Conservation (phyloP, 1,284 basidiomycete species). For the Sutorius eximius region DNA sequence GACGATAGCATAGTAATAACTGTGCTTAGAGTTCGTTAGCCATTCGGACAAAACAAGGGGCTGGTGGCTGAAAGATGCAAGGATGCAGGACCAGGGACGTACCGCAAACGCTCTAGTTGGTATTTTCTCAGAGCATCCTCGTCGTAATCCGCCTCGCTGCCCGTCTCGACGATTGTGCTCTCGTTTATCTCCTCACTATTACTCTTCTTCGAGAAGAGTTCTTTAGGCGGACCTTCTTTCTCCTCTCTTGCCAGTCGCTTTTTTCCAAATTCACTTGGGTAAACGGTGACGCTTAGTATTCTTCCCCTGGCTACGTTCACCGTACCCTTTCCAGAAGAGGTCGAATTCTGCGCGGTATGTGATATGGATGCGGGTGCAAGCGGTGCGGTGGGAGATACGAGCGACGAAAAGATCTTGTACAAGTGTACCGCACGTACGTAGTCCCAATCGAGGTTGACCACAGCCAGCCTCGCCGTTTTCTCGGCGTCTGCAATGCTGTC, state of each 20-base stretch:
- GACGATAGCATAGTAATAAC: slow-evolving; percentile 96
- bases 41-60: background rate
- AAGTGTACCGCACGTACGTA: slow-evolving; percentile 89
- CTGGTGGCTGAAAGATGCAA: background rate
- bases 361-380: slow-evolving; percentile 33
- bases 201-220: slow-evolving; percentile 70
- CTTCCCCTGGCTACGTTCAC: slow-evolving; percentile 51
- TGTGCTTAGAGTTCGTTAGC: slow-evolving; percentile 35
- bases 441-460: slow-evolving; percentile 99
- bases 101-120: slow-evolving; percentile 92
- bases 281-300: slow-evolving; percentile 78
- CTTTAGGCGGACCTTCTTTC: slow-evolving; percentile 84
- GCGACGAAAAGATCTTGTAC: slow-evolving; percentile 91
- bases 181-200: slow-evolving; percentile 60
- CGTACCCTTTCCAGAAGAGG: slow-evolving; percentile 13
- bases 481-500: slow-evolving; percentile 35
- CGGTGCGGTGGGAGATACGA: slow-evolving; percentile 65
- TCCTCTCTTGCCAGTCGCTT: slow-evolving; percentile 88
- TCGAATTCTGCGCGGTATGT: background rate
- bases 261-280: slow-evolving; percentile 93
- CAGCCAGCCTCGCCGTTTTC: slow-evolving; percentile 80
- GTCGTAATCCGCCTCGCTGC: slow-evolving; percentile 75
- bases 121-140: slow-evolving; percentile 90
- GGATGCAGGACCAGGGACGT: slow-evolving; percentile 34
- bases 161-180: slow-evolving; percentile 65